These are phyloP conservation scores for Hypoxylon rubiginosum DNA, from an alignment of 2,329 filamentous ascomycete genomes.

Conservation along the genomic window DNA sequence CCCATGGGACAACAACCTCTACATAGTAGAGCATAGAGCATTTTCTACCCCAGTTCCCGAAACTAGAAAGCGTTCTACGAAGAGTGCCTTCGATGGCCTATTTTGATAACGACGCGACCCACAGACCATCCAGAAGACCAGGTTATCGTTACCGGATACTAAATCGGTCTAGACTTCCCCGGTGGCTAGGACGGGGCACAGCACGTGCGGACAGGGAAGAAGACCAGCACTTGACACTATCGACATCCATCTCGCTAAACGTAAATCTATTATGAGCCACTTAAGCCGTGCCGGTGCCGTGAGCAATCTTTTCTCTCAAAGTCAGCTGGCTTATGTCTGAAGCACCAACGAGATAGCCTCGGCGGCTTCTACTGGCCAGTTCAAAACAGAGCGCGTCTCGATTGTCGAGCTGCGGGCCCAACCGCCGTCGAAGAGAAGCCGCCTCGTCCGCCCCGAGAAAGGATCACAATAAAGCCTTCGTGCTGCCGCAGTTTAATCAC, in stretches of 20 bases:
- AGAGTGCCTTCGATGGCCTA: constrained; percentile 5
- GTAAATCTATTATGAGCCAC: constrained; percentile 3
- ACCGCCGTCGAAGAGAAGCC: constrained; percentile 26
- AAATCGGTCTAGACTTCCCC: constrained; percentile 24
- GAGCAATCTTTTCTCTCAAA: neutral
- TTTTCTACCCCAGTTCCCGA: neutral
- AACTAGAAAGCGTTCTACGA: neutral
- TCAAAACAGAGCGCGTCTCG: constrained; percentile 38
- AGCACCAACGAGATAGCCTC: constrained; percentile 3
- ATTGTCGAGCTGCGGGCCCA: constrained; percentile 30
- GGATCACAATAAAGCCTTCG: constrained; percentile 37
- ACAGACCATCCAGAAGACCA: constrained; percentile 1
- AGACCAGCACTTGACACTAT: constrained; percentile 9
- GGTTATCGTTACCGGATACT: constrained; percentile 6
- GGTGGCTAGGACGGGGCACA: constrained; percentile 23
- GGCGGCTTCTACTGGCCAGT: constrained; percentile 10
- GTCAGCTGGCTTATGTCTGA: constrained; percentile 8
- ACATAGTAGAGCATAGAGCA: no score
- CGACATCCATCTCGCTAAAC: constrained; percentile 19
- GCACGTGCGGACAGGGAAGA: constrained; percentile 13
- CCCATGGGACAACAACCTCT: neutral
- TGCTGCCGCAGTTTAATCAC: constrained; percentile 38
- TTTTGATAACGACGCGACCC: constrained; percentile 12
- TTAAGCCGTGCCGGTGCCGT: constrained; percentile 6
- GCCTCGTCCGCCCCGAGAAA: constrained; percentile 39